Conservation (phyloP, 1,139 yeast species). For the Yarrowia galli region DNA sequence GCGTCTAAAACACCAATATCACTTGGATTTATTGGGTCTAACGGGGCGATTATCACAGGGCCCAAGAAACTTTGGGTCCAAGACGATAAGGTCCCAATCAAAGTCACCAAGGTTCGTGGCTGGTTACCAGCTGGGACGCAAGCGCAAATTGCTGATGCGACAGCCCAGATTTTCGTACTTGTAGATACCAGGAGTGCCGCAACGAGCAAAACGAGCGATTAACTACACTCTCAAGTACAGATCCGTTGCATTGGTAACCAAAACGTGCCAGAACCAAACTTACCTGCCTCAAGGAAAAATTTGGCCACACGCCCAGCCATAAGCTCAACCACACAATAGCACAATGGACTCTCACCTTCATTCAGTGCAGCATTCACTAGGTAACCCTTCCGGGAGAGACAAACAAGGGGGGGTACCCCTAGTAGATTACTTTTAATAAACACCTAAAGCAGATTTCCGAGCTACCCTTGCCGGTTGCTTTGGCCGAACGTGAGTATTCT, state of each 20-base stretch:
- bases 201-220: slow-evolving; percentile 10
- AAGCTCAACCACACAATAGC: background rate
- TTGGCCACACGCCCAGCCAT: background rate
- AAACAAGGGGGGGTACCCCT: background rate
- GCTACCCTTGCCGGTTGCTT: background rate
- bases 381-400: background rate
- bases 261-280: background rate
- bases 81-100: slow-evolving; percentile 28
- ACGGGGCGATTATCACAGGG: background rate
- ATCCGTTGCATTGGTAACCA: background rate
- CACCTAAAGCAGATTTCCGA: background rate
- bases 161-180: background rate
- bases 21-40: background rate
- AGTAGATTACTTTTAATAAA: background rate
- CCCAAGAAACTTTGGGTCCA: background rate
- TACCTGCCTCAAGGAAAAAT: background rate
- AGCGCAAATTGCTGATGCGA: slow-evolving; percentile 11
- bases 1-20: background rate
- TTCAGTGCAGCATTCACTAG: background rate
- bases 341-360: background rate
- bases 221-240: background rate
- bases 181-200: background rate
- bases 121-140: slow-evolving; percentile 18
- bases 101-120: slow-evolving; percentile 27
- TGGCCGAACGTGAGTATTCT: background rate